phyloP scores from a whole-genome alignment of 164 flowering plant genomes.

The Annona cherimola region DNA sequence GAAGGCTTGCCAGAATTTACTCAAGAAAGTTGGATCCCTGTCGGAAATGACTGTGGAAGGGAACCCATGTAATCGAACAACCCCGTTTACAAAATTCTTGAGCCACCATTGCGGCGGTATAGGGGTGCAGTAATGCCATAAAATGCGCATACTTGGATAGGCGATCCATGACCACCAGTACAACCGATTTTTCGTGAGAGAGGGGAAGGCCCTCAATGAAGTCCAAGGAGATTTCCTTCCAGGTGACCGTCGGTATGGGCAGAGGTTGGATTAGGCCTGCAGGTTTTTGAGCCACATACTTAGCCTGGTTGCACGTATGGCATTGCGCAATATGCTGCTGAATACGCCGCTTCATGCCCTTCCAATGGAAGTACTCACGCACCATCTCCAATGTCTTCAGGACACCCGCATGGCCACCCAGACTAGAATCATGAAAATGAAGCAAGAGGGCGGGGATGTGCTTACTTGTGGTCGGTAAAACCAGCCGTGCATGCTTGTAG shows the following conservation, averaged over 20 bases:
- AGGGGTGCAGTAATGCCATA: not conserved
- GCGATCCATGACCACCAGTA: not conserved
- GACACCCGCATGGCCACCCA: no score
- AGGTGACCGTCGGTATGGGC: not conserved
- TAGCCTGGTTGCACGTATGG: no score
- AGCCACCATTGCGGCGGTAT: not conserved
- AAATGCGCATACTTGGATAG: conserved; percentile 1
- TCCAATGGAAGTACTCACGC: no score
- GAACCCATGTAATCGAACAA: not conserved
- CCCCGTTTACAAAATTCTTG: not conserved
- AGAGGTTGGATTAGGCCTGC: not conserved
- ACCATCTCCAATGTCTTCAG: no score
- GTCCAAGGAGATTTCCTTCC: conserved; percentile 3
- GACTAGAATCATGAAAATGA: no score
- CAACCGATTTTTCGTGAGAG: not conserved
- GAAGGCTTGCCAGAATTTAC: conserved; percentile 1
- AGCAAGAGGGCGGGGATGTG: no score
- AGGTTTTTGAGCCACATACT: not conserved
- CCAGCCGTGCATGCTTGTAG: no score
- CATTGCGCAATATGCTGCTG: no score
- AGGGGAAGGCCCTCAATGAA: not conserved
- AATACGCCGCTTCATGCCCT: no score
- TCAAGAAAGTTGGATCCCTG: not conserved
- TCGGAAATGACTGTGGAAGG: not conserved
- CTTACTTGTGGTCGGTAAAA: no score